These are phyloP conservation scores for Aspergillus terreus DNA, from an alignment of 2,329 filamentous ascomycete species.

Conservation along the genomic window DNA sequence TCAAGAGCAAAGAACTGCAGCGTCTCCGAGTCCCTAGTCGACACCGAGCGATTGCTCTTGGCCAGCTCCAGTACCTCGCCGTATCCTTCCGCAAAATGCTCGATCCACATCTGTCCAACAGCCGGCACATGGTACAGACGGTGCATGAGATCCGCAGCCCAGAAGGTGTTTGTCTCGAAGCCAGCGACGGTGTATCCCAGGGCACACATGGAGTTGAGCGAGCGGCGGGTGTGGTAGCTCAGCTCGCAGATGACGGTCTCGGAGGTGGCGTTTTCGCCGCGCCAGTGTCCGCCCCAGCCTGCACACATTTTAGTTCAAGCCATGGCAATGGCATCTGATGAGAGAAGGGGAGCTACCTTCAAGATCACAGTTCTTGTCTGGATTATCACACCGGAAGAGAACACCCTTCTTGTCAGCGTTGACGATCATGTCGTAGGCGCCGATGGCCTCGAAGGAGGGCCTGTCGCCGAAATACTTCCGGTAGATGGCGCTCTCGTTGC, in stretches of 20 bases:
- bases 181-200: slow-evolving; percentile 60
- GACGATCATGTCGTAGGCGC: slow-evolving; percentile 60
- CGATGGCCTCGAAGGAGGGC: slow-evolving; percentile 56
- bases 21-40: slow-evolving; percentile 57
- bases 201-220: slow-evolving; percentile 58
- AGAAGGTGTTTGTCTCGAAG: slow-evolving; percentile 58
- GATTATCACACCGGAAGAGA: slow-evolving; percentile 66
- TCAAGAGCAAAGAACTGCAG: slow-evolving; percentile 67
- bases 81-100: slow-evolving; percentile 62
- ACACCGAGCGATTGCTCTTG: slow-evolving; percentile 45
- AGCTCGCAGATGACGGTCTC: slow-evolving; percentile 68
- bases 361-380: slow-evolving; percentile 60
- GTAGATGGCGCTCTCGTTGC: slow-evolving; percentile 57
- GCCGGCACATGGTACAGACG: slow-evolving; percentile 61
- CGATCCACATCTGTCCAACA: slow-evolving; percentile 58
- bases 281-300: slow-evolving; percentile 68
- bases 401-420: slow-evolving; percentile 55
- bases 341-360: slow-evolving; percentile 31
- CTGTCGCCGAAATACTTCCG: slow-evolving; percentile 64
- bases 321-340: neutral
- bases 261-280: slow-evolving; percentile 59
- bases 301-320: neutral
- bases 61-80: slow-evolving; percentile 53
- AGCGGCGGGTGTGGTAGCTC: slow-evolving; percentile 57
- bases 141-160: slow-evolving; percentile 64